Percentiles rank a stretch among this genome's conserved stretches.
Conservation (phyloP, 1,284 basidiomycete genomes). For the Cutaneotrichosporon cyanovorans region DNA sequence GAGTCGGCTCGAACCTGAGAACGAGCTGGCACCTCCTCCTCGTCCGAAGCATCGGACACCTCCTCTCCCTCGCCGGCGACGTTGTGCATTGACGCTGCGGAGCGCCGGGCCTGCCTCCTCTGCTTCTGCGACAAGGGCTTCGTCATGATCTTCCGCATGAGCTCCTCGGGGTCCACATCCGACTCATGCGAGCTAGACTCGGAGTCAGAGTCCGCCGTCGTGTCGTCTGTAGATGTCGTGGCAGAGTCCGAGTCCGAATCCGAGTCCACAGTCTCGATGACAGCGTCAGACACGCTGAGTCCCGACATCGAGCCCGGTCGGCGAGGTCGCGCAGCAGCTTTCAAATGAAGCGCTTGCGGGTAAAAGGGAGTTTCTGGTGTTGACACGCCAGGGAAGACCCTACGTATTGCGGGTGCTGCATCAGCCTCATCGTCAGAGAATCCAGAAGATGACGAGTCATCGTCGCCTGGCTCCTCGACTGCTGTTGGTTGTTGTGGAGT, state of each 20-base stretch:
- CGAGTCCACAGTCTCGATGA: conserved; percentile 35
- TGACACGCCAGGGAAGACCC: no score
- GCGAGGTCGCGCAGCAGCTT: conserved; percentile 21
- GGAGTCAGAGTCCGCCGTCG: conserved; percentile 4
- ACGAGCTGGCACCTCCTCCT: conserved; percentile 11
- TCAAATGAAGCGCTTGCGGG: conserved; percentile 23
- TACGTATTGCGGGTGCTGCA: neutral
- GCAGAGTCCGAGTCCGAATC: conserved; percentile 20
- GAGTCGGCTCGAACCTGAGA: conserved; percentile 14
- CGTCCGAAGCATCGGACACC: conserved; percentile 13
- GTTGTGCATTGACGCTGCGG: conserved; percentile 28
- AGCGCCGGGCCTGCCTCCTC: conserved; percentile 20
- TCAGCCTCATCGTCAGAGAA: neutral
- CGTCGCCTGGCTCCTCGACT: no score
- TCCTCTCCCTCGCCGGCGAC: conserved; percentile 15
- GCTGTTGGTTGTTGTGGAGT: no score
- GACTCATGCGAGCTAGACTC: conserved; percentile 8
- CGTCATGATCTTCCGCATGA: conserved; percentile 25
- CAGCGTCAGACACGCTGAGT: conserved; percentile 36
- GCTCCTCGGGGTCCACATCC: conserved; percentile 17
- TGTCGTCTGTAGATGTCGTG: neutral
- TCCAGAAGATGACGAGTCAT: neutral
- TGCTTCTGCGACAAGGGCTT: conserved; percentile 26
- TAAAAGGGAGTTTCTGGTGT: conserved; percentile 9
- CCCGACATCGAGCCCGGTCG: conserved; percentile 33